Base-by-base conservation (phyloP, 768 basidiomycete species). In the Phaeotremella skinneri region DNA sequence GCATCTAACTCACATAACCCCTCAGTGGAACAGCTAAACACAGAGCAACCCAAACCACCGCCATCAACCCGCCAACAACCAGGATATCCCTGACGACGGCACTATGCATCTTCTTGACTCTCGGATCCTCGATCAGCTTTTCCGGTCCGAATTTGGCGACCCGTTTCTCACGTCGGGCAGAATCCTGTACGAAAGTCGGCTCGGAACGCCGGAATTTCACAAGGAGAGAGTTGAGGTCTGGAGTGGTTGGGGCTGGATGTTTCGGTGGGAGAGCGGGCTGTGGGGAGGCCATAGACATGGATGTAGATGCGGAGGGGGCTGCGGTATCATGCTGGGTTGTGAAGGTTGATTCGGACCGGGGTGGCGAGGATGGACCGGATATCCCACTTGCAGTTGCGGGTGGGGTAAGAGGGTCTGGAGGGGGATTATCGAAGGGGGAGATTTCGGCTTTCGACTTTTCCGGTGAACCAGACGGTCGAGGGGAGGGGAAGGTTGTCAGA, bases 71-170 rank as follows among this genome's bases (percentile, higher is more conserved):
- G 2, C 67, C 73, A 23, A 72, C 67, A 25, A 70, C 43, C 30
- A 70, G 43, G 20, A 75, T 75, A 55, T 75, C 70, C 25, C 66
- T 53, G 20, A 69, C 54, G 39, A 72, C 62, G 13, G 63, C 55
- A 20, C 55, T 39, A 42, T 62, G 65, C n/a, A 70, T 20, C 21
- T 48, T 30, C 14, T 58, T 63, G 17, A 75, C 57, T 20, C 68
- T 45, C 6, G 71, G 70, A 62, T 75, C 73, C 29, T 67, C 62
- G 14, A 75, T 59, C 23, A 69, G 20, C 26, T 39, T 50, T 41
- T 75, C 73, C 3, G 71, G 70, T 47, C 73, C 73, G 49, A 75
- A 75, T 3, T 62, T 56, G 6, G 51, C 49, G 4, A 14, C 17
- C 55, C 34, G 16, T 31, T 49, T 9, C 34, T 41, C 41, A 51